These are phyloP conservation scores for Coniochaeta prunicola DNA, from an alignment of 2,329 filamentous ascomycete species.

Conservation along the genomic window DNA sequence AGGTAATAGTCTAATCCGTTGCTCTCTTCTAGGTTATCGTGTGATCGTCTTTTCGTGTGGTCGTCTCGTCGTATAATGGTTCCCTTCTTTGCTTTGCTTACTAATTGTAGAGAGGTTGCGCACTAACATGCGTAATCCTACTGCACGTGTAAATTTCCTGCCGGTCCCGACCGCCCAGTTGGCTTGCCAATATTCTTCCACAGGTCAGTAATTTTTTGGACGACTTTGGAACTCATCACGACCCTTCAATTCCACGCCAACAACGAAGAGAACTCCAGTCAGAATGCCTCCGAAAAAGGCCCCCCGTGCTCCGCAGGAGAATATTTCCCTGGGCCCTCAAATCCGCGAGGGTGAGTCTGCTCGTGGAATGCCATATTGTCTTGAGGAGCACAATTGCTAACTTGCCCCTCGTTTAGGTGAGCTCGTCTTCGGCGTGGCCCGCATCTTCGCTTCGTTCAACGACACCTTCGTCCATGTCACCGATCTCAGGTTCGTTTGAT, in stretches of 20 bases:
- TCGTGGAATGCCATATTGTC: neutral
- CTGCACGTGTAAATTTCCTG: constrained; percentile 9
- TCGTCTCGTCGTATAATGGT: too few species aligned
- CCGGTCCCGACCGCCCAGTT: constrained; percentile 15
- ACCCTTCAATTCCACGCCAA: constrained; percentile 17
- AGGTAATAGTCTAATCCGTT: too few species aligned
- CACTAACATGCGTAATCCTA: too few species aligned
- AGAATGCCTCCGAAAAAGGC: constrained; percentile 95
- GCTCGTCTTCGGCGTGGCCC: constrained; percentile 95
- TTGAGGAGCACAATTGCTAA: neutral
- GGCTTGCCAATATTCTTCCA: constrained; percentile 3
- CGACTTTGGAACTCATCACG: constrained; percentile 12
- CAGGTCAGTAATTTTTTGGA: neutral
- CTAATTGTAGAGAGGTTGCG: too few species aligned
- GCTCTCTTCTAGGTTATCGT: too few species aligned
- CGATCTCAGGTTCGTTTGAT: constrained; percentile 84
- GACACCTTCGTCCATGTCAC: constrained; percentile 97
- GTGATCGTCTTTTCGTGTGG: too few species aligned
- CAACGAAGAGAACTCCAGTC: constrained; percentile 27
- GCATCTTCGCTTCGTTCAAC: constrained; percentile 95
- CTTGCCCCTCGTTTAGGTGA: constrained; percentile 54
- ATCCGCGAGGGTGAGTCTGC: constrained; percentile 78
- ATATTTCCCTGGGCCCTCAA: constrained; percentile 96
- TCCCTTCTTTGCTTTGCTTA: too few species aligned
- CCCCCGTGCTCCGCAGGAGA: constrained; percentile 80